Evolutionary conservation across 768 basidiomycete species (phyloP), one percentile per base, ranked within the genome.

Genomic region (Phaeotremella fagi): DNA sequence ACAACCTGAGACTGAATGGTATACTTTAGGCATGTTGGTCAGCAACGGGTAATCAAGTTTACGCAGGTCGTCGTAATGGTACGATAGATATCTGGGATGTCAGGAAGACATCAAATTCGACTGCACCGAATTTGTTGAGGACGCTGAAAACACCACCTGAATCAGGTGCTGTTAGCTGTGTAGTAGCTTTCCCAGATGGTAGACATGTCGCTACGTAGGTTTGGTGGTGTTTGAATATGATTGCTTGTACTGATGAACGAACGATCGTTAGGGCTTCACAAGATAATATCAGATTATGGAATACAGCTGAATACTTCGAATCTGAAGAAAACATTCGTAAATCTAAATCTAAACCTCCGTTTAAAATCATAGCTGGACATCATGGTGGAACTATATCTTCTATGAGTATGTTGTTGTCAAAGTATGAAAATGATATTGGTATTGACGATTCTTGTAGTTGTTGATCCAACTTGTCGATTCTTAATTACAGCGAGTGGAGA

Each of bases 291-390:
- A 82, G 94, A 12, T 75, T 97, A 33, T 97, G 92, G 92, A 90
- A 97, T 62, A 86, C 87, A 12, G 82, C 84, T 12, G 87, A 90
- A 52, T 83, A 83, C 24, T 82, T 80, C 31, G 85, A 86, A 65
- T 72, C 77, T 12, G 88, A 90, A 59, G 78, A 79, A 16, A 80
- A 72, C 45, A 82, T 82, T 50, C 83, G 80, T 68, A 75, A 77
- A 54, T 83, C 48, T 27, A 55, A 59, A 46, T 67, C 66, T 51
- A 83, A 85, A 6, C 84, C 86, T 16, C 88, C 85, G 50, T 97
- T 94, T 80, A 91, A 90, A 77, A 91, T 97, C 55, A 87, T 97
- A 31, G 85, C 90, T 11, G 94, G 92, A 0, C 94, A 95, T 76
- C 89, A 95, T 75, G 91, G 92, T 31, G 94, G 92, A 7, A 86